Base-by-base conservation (phyloP, 1,284 basidiomycete species). In the Irpex rosettiformis region DNA sequence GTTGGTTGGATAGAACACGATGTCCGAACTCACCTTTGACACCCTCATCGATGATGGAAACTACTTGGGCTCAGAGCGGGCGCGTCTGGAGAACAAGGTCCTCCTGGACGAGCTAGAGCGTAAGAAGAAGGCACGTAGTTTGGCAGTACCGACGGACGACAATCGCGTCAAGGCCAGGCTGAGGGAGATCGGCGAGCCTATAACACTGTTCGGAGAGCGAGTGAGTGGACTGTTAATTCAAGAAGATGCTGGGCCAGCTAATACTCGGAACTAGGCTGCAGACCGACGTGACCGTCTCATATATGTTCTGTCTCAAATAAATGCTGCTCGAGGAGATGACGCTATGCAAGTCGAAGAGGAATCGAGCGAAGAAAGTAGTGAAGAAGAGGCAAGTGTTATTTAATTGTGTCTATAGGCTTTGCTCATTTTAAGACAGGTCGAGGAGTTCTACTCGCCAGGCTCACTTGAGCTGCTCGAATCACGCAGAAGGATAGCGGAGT, bases 71-170 rank as follows among this genome's bases (percentile, higher is more conserved):
- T 81, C 88, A 7, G 89, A 91, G 64, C 76, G 89, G 47, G 89
- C 88, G 55, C 78, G 83, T 62, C 70, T 83, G 49, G 89, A 91
- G 71, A 91, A 94, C 77, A 86, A 91, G 67, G 86, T 88, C 61
- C 83, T 95, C 52, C 79, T 95, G 56, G 91, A 94, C 70, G 93
- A 96, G 73, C 83, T 98, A n/a, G 94, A 97, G 72, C 83, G 94
- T 65, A 96, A 94, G 80, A 96, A 95, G 79, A 88, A 93, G 67
- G 91, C 95, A n/a, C 83, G 96, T 61, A 89, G 80, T 60, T 84
- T 98, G 75, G 96, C 96, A 13, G 94, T 99, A 3, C 97, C 97
- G 4, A 99, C 97, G 6, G 96, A 98, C 71, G 97, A 99, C 74
- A 88, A 84, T 66, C 89, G 91, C 62, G 96, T 99, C 65, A 90